These are phyloP conservation scores for Ramaria sp. DNA, from an alignment of 768 basidiomycete genomes.

Conservation along the genomic window DNA sequence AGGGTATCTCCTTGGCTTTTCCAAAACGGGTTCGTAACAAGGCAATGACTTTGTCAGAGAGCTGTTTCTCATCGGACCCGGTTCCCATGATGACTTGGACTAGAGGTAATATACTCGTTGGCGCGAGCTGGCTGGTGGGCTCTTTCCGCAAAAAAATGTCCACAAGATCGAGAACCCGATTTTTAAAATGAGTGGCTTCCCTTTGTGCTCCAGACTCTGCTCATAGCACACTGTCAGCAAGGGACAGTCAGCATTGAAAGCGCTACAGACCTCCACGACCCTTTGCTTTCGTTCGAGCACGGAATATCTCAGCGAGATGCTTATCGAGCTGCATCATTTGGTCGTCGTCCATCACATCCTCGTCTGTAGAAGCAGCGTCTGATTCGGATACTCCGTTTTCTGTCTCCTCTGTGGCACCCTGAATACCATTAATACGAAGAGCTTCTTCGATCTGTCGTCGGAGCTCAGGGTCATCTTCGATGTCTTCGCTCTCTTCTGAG, in stretches of 20 bases:
- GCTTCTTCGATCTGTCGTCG: conserved; percentile 56
- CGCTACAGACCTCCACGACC: conserved; percentile 49
- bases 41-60: conserved; percentile 80
- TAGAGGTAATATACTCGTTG: conserved; percentile 65
- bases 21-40: conserved; percentile 64
- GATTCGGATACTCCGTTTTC: conserved; percentile 31
- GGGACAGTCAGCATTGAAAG: conserved; percentile 1
- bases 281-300: conserved; percentile 48
- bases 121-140: conserved; percentile 54
- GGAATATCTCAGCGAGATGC: conserved; percentile 82
- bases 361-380: conserved; percentile 23
- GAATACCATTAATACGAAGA: conserved; percentile 46
- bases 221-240: not conserved
- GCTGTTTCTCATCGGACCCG: conserved; percentile 69
- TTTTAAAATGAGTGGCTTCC: conserved; percentile 93
- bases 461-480: conserved; percentile 38
- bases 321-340: conserved; percentile 97
- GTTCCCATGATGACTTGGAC: conserved; percentile 60
- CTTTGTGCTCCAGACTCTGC: conserved; percentile 60
- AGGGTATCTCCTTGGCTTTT: conserved; percentile 61
- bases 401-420: conserved; percentile 43
- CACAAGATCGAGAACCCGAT: conserved; percentile 89
- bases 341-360: conserved; percentile 86
- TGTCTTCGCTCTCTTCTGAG: conserved; percentile 29
- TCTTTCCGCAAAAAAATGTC: conserved; percentile 76